These are phyloP conservation scores for Nicotiana noctiflora DNA, from an alignment of 257 asterid genomes.

Conservation along the genomic window DNA sequence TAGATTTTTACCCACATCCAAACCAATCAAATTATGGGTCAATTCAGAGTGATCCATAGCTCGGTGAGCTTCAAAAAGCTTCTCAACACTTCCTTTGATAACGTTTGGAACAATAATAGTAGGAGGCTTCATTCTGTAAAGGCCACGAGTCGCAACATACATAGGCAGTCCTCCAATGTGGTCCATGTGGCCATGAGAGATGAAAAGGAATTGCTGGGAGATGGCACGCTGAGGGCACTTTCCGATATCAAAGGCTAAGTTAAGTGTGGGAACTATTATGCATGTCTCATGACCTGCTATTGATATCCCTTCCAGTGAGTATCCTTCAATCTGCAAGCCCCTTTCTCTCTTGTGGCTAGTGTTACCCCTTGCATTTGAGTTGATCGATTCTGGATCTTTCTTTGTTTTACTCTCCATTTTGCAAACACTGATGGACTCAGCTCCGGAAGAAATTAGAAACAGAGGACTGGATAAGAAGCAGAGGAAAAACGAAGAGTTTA, in stretches of 20 bases:
- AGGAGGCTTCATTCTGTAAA: slow-evolving; percentile 77
- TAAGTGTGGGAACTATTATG: slow-evolving; percentile 71
- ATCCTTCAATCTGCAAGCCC: slow-evolving; percentile 57
- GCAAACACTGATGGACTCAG: not conserved
- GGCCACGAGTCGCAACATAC: slow-evolving; percentile 94
- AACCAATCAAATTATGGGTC: slow-evolving; percentile 68
- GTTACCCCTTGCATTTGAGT: slow-evolving; percentile 19
- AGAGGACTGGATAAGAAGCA: not conserved
- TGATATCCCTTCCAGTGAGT: slow-evolving; percentile 68
- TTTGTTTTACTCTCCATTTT: not conserved
- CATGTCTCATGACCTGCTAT: slow-evolving; percentile 98
- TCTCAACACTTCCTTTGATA: slow-evolving; percentile 65
- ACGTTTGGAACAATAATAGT: slow-evolving; percentile 78
- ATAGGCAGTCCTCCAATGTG: slow-evolving; percentile 94
- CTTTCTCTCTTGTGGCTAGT: slow-evolving; percentile 36
- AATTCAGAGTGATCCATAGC: slow-evolving; percentile 92
- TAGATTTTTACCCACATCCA: slow-evolving; percentile 74
- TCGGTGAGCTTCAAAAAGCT: slow-evolving; percentile 89
- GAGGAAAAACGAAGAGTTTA: not conserved
- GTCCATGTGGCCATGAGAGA: slow-evolving; percentile 99
- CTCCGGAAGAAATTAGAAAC: not conserved
- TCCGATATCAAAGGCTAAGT: slow-evolving; percentile 81
- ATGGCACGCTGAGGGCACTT: slow-evolving; percentile 97
- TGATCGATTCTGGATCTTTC: not conserved
- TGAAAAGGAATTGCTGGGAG: slow-evolving; percentile 85